These are phyloP conservation scores for Aspergillus neotritici DNA, from an alignment of 2,329 filamentous ascomycete genomes.

Conservation along the genomic window DNA sequence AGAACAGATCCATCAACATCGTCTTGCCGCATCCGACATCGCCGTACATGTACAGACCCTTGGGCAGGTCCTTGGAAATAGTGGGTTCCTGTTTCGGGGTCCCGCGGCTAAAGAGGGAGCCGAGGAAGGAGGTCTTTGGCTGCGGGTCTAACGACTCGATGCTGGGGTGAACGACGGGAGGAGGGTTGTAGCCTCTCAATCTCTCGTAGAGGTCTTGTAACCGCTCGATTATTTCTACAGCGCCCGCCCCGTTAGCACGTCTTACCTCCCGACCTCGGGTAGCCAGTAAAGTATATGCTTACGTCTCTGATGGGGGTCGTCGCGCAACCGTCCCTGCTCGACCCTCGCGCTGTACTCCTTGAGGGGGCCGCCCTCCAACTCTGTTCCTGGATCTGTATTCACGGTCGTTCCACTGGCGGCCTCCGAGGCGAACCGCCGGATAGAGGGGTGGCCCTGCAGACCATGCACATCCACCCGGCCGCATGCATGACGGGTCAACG, in stretches of 20 bases:
- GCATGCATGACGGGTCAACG: conserved; percentile 1
- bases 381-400: conserved; percentile 6
- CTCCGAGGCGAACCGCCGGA: conserved; percentile 15
- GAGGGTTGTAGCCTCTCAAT: conserved; percentile 66
- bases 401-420: conserved; percentile 3
- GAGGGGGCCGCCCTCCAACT: conserved; percentile 59
- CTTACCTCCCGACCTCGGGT: neutral
- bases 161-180: conserved; percentile 68
- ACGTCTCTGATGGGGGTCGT: conserved; percentile 91
- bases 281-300: conserved; percentile 21
- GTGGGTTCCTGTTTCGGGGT: conserved; percentile 26
- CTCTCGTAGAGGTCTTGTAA: conserved; percentile 86
- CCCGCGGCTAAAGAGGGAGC: conserved; percentile 38
- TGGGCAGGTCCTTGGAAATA: conserved; percentile 70
- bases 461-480: conserved; percentile 1
- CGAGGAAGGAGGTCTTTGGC: conserved; percentile 50
- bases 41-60: conserved; percentile 89
- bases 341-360: conserved; percentile 85
- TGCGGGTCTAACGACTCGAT: conserved; percentile 60
- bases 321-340: conserved; percentile 63
- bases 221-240: conserved; percentile 73
- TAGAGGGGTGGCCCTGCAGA: conserved; percentile 1
- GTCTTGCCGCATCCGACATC: conserved; percentile 98
- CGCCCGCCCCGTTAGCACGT: neutral
- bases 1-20: conserved; percentile 99